These are phyloP conservation scores for Fusarium newnesense DNA, from an alignment of 2,329 filamentous ascomycete genomes.

Conservation along the genomic window DNA sequence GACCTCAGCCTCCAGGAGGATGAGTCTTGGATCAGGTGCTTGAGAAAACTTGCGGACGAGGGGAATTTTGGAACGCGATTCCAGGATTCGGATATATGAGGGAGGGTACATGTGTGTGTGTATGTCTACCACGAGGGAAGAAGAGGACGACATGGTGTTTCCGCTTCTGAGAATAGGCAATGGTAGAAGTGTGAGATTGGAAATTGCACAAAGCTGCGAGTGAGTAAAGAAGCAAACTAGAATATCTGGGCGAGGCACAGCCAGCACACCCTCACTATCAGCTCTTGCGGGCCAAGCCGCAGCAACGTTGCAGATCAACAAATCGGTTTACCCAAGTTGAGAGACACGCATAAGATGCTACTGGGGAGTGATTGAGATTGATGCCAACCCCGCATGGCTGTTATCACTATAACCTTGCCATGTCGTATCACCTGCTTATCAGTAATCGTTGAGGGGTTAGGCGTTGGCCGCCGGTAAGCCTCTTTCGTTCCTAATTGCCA, in stretches of 20 bases:
- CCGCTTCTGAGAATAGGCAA: background rate
- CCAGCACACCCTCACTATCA: background rate
- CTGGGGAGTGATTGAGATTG: background rate
- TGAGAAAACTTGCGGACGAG: slow-evolving; percentile 75
- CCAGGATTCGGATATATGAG: slow-evolving; percentile 69
- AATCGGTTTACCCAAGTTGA: slow-evolving; percentile 9
- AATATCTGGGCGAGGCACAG: background rate
- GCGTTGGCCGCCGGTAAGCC: slow-evolving; percentile 6
- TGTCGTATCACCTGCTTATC: slow-evolving; percentile 26
- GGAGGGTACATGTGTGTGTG: slow-evolving; percentile 78
- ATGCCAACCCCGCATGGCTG: slow-evolving; percentile 25
- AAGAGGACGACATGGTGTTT: slow-evolving; percentile 48
- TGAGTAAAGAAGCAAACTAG: background rate
- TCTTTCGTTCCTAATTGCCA: background rate
- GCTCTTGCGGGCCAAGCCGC: slow-evolving; percentile 2
- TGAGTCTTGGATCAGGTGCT: slow-evolving; percentile 68
- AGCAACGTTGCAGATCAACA: slow-evolving; percentile 26
- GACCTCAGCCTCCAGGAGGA: slow-evolving; percentile 67
- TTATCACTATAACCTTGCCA: slow-evolving; percentile 10
- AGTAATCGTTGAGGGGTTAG: slow-evolving; percentile 16
- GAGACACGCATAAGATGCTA: slow-evolving; percentile 9
- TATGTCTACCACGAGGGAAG: slow-evolving; percentile 67
- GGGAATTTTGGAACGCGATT: slow-evolving; percentile 70
- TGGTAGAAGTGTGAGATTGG: background rate
- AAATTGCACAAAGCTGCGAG: background rate